phyloP scores from a whole-genome alignment of 495 filamentous ascomycete genomes.

The Penicillium ochrochloron region DNA sequence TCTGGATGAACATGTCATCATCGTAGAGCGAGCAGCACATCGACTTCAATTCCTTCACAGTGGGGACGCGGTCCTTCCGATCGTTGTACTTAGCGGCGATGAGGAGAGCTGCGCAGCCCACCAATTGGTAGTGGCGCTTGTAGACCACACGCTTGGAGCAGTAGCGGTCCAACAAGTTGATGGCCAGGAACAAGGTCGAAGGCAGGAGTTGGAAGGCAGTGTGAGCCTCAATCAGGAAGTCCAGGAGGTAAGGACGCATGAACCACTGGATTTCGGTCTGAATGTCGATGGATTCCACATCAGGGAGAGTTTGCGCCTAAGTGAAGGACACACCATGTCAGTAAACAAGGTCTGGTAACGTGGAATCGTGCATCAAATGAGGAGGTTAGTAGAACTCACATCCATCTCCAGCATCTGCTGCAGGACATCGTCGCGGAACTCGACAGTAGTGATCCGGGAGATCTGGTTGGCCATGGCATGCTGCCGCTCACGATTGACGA shows the following conservation, averaged over 20 bases:
- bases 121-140: conserved; percentile 97
- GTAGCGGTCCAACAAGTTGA: conserved; percentile 96
- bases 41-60: conserved; percentile 92
- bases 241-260: conserved; percentile 97
- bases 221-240: conserved; percentile 98
- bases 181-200: conserved; percentile 91
- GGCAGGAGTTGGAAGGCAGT: conserved; percentile 91
- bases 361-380: neutral
- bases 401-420: conserved; percentile 96
- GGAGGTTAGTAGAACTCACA: conserved; percentile 55
- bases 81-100: conserved; percentile 99
- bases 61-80: conserved; percentile 94
- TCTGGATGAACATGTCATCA: conserved; percentile 99
- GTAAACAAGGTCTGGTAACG: neutral
- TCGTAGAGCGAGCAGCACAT: conserved; percentile 99
- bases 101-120: conserved; percentile 93
- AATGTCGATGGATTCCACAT: conserved; percentile 97
- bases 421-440: conserved; percentile 92
- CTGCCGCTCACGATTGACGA: conserved; percentile 76
- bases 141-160: conserved; percentile 98
- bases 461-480: conserved; percentile 85
- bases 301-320: conserved; percentile 88
- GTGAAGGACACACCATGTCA: neutral
- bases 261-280: conserved; percentile 99
- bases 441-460: conserved; percentile 77